Percentiles rank a stretch among this genome's conserved stretches.
These are phyloP conservation scores for Solanum bulbocastanum DNA, from an alignment of 257 asterid genomes.

Conservation along the genomic window DNA sequence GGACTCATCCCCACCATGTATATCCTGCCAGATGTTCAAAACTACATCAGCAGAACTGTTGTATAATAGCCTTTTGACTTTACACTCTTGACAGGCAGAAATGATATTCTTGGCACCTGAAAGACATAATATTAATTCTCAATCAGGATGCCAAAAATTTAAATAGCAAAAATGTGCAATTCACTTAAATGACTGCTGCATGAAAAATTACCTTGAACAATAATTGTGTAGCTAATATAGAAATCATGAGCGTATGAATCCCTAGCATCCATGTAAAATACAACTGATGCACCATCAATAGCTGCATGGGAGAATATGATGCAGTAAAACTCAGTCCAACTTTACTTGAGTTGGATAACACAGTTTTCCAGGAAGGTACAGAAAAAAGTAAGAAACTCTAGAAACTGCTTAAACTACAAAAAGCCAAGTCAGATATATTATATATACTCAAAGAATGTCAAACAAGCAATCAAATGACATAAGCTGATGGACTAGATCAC, in stretches of 20 bases:
- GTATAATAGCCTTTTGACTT: slow-evolving; percentile 56
- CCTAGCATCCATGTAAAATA: slow-evolving; percentile 50
- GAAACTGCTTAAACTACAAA: not conserved
- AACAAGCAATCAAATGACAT: not conserved
- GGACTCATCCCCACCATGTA: slow-evolving; percentile 61
- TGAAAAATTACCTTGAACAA: slow-evolving; percentile 56
- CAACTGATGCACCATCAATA: slow-evolving; percentile 62
- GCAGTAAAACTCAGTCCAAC: not conserved
- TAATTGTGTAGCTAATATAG: slow-evolving; percentile 36
- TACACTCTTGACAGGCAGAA: slow-evolving; percentile 69
- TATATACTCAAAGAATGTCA: not conserved
- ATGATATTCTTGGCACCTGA: slow-evolving; percentile 75
- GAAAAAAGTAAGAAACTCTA: not conserved
- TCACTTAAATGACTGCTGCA: slow-evolving; percentile 2
- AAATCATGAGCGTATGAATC: slow-evolving; percentile 40
- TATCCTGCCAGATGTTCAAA: slow-evolving; percentile 41
- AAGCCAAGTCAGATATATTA: not conserved
- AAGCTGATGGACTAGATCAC: not conserved
- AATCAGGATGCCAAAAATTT: not conserved
- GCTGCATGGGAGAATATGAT: slow-evolving; percentile 37
- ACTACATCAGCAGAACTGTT: slow-evolving; percentile 82
- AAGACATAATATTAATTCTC: not conserved
- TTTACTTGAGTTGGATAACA: not conserved
- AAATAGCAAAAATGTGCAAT: not conserved
- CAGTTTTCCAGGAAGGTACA: not conserved